Conservation (phyloP, 768 basidiomycete species). For the Trametes cingulata region DNA sequence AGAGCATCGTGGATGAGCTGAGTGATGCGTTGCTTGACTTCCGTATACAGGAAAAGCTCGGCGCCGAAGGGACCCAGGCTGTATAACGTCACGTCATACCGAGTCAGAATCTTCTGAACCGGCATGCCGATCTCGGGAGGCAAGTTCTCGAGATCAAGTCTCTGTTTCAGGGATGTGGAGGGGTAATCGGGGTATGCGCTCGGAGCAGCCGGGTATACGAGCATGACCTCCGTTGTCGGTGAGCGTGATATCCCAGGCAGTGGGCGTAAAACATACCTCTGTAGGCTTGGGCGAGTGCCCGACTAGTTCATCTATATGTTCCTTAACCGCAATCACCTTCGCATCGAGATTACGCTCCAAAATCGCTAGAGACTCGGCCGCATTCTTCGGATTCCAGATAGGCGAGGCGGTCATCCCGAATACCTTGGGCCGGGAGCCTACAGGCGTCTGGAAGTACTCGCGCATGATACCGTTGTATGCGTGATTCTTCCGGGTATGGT, state of each 20-base stretch:
- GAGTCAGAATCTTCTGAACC: constrained; percentile 59
- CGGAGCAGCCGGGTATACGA: constrained; percentile 56
- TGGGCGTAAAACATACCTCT: constrained; percentile 49
- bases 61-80: constrained; percentile 76
- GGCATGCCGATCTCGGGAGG: constrained; percentile 45
- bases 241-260: background rate
- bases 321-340: constrained; percentile 72
- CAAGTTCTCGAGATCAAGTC: constrained; percentile 43
- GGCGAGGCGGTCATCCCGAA: constrained; percentile 95
- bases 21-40: constrained; percentile 53
- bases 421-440: constrained; percentile 65
- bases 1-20: constrained; percentile 36
- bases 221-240: constrained; percentile 48
- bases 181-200: constrained; percentile 53
- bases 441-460: constrained; percentile 51
- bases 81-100: constrained; percentile 59
- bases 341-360: constrained; percentile 75
- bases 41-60: constrained; percentile 66
- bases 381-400: constrained; percentile 76
- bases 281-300: constrained; percentile 61
- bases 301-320: constrained; percentile 65
- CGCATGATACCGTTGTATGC: constrained; percentile 61
- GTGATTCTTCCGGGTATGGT: constrained; percentile 57
- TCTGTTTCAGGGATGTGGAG: constrained; percentile 54
- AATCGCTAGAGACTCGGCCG: constrained; percentile 56